These are phyloP conservation scores for Linum trigynum DNA, from an alignment of 345 rosid genomes.

Conservation along the genomic window DNA sequence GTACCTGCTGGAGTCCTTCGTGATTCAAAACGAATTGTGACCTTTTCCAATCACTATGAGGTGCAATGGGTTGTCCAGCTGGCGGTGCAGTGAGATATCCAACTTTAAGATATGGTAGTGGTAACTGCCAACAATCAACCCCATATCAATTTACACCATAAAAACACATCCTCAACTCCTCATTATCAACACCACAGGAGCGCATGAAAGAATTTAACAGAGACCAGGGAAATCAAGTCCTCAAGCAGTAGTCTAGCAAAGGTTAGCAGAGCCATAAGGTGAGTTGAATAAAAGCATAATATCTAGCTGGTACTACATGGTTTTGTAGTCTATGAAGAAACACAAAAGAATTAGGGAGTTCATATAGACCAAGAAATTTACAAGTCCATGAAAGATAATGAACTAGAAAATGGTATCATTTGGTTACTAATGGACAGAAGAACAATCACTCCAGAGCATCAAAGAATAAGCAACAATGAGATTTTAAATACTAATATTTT, in stretches of 20 bases:
- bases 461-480: not conserved
- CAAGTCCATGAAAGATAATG: not conserved
- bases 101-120: conserved; percentile 72
- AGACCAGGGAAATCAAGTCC: not conserved
- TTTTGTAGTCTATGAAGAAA: not conserved
- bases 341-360: not conserved
- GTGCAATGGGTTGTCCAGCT: conserved; percentile 60
- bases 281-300: not conserved
- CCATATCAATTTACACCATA: conserved; percentile 8
- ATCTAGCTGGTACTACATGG: not conserved
- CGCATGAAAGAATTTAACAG: not conserved
- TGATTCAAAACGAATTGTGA: conserved; percentile 70
- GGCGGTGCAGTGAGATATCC: conserved; percentile 85
- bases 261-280: not conserved
- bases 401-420: not conserved
- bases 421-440: not conserved
- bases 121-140: conserved; percentile 48
- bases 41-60: conserved; percentile 85
- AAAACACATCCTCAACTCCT: not conserved
- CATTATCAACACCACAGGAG: not conserved
- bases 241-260: not conserved
- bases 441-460: not conserved
- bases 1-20: conserved; percentile 83
- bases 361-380: not conserved
- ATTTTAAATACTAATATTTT: too few species aligned